Base-by-base conservation (phyloP, 2,329 filamentous ascomycete genomes). In the Aaosphaeria pasadenensis region DNA sequence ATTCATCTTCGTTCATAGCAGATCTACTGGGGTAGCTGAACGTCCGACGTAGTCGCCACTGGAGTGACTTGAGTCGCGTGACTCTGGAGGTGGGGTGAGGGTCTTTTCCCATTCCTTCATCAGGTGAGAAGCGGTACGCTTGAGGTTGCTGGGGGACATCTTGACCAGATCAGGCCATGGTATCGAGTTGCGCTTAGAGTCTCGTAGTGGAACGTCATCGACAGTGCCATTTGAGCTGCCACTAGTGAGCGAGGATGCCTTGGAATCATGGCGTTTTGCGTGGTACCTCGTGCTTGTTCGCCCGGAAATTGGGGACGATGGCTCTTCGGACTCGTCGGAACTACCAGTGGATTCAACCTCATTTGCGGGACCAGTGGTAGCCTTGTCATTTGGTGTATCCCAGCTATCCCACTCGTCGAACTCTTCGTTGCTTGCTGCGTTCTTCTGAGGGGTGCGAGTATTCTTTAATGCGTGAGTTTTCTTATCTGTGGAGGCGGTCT, bases 21-120 rank as follows among this genome's bases (percentile, higher is more conserved):
- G 49, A 24, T 43, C 48, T 28, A 55, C 51, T 30, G 62, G 60
- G 9, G 63, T 58, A 7, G 54, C 54, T 7, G 63, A 62, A 49
- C 62, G 60, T 11, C 65, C 65, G 47, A 70, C 58, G 54, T 69
- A 70, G 47, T 70, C 67, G 35, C 66, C 67, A 44, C 62, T 64
- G 13, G 61, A 56, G 46, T 67, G 64, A 46, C 54, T 62, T 6
- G 58, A 45, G 29, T 58, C 57, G 40, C 66, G 52, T 13, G 66
- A 63, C 55, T 70, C 65, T 2, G 67, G 61, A 6, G 67, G 63
- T 6, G 83, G 77, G 2, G 80, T 83, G 11, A 91, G 74, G 56
- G 82, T 88, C 69, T 84, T 89, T 74, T 97, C 92, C 89, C 90
- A 95, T 65, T 96, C 91, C 55, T 85, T 87, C 83, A 96, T 90